These are phyloP conservation scores for Clohesyomyces aquaticus DNA, from an alignment of 495 filamentous ascomycete genomes.

Conservation along the genomic window DNA sequence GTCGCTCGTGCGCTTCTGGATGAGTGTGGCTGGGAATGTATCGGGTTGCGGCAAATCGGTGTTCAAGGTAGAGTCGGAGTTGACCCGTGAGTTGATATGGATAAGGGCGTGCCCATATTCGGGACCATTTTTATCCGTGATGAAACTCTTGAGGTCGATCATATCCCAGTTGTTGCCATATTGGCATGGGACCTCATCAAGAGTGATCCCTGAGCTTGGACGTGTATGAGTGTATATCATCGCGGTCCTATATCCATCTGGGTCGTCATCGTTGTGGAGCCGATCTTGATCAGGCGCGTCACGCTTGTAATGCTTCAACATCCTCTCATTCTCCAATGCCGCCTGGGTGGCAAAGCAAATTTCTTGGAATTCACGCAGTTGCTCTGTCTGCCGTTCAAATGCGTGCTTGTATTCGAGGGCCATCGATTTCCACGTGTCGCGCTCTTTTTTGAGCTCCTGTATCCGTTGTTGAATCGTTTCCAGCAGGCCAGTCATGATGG, in stretches of 20 bases:
- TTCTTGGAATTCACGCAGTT: conserved; percentile 15
- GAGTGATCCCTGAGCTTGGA: no score
- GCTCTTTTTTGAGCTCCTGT: conserved; percentile 17
- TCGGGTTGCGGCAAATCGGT: not conserved
- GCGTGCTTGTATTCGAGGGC: conserved; percentile 16
- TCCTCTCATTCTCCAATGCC: conserved; percentile 28
- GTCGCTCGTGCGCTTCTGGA: not conserved
- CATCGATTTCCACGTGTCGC: conserved; percentile 11
- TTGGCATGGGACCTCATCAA: no score
- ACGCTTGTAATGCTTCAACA: not conserved
- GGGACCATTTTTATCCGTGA: no score
- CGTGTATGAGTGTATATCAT: no score
- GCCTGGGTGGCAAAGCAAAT: conserved; percentile 28
- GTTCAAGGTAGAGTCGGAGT: not conserved
- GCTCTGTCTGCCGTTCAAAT: conserved; percentile 11
- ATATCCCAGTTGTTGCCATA: no score
- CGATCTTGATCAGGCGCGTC: not conserved
- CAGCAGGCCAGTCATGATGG: not conserved
- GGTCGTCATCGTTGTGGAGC: not conserved
- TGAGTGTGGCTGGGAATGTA: not conserved
- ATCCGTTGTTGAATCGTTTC: conserved; percentile 5
- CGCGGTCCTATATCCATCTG: not conserved
- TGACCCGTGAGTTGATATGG: not conserved
- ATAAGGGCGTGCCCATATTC: no score
- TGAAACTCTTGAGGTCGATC: no score